Conservation (phyloP, 1,284 basidiomycete species). For the Cronartium quercuum region DNA sequence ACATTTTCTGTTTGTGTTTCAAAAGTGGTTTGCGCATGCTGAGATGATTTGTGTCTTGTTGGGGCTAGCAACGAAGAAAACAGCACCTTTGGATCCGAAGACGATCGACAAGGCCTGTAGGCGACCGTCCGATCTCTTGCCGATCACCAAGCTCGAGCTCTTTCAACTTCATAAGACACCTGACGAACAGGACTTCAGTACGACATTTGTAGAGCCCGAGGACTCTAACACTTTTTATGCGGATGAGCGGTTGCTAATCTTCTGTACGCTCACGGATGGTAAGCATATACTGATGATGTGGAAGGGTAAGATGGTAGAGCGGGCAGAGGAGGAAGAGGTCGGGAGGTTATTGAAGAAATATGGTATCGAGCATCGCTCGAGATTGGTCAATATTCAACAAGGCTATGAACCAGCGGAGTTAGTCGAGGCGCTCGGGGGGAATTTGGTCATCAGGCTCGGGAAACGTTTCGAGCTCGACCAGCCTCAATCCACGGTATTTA, state of each 20-base stretch:
- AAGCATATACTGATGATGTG: constrained; percentile 17
- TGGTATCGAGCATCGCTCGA: constrained; percentile 15
- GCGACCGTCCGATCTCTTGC: neutral
- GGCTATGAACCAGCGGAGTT: constrained; percentile 28
- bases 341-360: constrained; percentile 32
- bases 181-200: constrained; percentile 18
- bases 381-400: constrained; percentile 11
- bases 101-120: neutral
- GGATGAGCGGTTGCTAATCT: constrained; percentile 13
- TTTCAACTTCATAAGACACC: constrained; percentile 15
- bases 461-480: constrained; percentile 14
- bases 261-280: constrained; percentile 15
- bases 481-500: neutral
- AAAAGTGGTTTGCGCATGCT: neutral
- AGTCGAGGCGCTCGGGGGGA: constrained; percentile 16
- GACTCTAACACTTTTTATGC: constrained; percentile 21
- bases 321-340: constrained; percentile 4
- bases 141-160: constrained; percentile 7
- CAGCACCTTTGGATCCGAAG: neutral
- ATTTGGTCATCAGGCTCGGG: constrained; percentile 12
- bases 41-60: neutral
- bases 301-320: constrained; percentile 3
- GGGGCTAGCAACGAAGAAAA: neutral
- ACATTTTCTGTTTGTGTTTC: neutral
- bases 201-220: constrained; percentile 20